These are phyloP conservation scores for Lablab purpureus DNA, from an alignment of 306 rosid genomes.

Conservation along the genomic window DNA sequence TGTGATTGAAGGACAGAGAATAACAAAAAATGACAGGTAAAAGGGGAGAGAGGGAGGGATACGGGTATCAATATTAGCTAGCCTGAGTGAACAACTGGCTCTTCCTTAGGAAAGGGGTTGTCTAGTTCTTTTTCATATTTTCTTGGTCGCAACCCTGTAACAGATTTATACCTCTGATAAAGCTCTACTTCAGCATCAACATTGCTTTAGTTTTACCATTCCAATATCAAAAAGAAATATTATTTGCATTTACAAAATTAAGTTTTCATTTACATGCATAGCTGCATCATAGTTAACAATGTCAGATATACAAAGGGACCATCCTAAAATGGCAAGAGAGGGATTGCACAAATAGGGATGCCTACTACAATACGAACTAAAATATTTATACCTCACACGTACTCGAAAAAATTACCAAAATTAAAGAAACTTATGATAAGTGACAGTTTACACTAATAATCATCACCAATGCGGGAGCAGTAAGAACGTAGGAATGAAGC, in stretches of 20 bases:
- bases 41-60: neutral
- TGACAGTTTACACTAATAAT: neutral
- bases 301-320: neutral
- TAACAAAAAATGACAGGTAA: neutral
- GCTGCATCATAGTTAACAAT: neutral
- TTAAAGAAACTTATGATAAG: neutral
- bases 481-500: too few relatives aligned
- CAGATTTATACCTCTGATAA: neutral
- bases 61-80: neutral
- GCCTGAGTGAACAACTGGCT: neutral
- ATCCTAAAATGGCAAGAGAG: neutral
- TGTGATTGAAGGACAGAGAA: neutral
- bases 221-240: neutral
- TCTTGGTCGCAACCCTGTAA: neutral
- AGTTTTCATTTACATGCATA: neutral
- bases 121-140: neutral
- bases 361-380: neutral
- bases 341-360: neutral
- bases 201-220: neutral
- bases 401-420: neutral
- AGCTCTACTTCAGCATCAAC: neutral
- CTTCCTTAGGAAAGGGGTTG: neutral
- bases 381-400: neutral
- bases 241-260: neutral
- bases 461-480: neutral